Base-by-base conservation (phyloP, 2,329 filamentous ascomycete genomes). In the Phialemonium atrogriseum region DNA sequence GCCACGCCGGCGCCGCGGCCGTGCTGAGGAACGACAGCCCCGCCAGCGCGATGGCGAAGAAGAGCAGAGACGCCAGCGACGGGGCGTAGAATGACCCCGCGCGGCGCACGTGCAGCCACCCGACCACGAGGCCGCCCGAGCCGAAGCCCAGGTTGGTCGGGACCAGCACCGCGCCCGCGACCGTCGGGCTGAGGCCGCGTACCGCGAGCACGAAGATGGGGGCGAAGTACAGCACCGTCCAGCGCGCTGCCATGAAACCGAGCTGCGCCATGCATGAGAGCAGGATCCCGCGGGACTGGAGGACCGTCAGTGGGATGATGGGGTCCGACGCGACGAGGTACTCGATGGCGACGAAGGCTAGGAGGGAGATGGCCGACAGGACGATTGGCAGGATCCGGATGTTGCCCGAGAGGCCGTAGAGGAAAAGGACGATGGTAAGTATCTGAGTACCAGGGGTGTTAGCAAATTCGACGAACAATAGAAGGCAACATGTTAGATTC, bases 141-240 rank as follows among this genome's bases (percentile, higher is more conserved):
- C 77, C 84, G 47, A 93, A 93, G 2, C 84, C 86, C 5, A 75
- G 51, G 53, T 93, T 93, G 1, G 85, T 91, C 0, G 86, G 84
- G 27, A 93, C 73, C 6, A 93, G 68, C 21, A 89, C 79, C 4
- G 80, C 70, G 4, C 85, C 86, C 3, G 84, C 80, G 2, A 73
- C 62, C 1, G 82, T 79, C 0, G 83, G 80, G 1, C 69, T 58
- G 60, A 81, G 81, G 34, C 73, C 73, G 3, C 79, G 74, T 2
- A 91, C 79, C 4, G 83, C 81, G 35, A 91, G 75, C 20, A 84
- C 80, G 46, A 85, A 88, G 25, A 86, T 75, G 0, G 86, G 85
- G 0, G 80, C 72, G 56, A 86, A 93, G 61, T 87, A 91, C 7
- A 93, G 64, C 2, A 93, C 68, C 6, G 69, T 70, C 85, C 84